Evolutionary conservation across 1,284 basidiomycete genomes (phyloP).

Genomic region (Austroboletus niveus): DNA sequence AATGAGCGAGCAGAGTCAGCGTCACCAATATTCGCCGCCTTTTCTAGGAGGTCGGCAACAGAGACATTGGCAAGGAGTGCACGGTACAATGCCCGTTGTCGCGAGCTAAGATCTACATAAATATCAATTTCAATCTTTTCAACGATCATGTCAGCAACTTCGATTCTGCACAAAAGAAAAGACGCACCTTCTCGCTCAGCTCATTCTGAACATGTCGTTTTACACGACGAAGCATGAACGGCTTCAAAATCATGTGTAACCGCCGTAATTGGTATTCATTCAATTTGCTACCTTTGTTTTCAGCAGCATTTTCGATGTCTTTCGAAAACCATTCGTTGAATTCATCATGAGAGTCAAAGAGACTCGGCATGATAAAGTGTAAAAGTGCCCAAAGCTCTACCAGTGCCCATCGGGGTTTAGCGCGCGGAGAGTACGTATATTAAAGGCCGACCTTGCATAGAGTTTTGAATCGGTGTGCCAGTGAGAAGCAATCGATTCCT

Average conservation of each 20-base stretch:
- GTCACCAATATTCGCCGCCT: conserved; percentile 87
- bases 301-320: conserved; percentile 94
- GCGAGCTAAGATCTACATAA: conserved; percentile 91
- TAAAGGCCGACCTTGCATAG: conserved; percentile 85
- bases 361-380: conserved; percentile 99
- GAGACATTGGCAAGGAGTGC: conserved; percentile 92
- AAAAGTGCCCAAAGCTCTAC: conserved; percentile 98
- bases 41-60: conserved; percentile 90
- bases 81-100: conserved; percentile 92
- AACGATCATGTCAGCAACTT: conserved; percentile 1
- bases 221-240: conserved; percentile 97
- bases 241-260: conserved; percentile 98
- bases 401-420: conserved; percentile 31
- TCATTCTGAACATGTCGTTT: conserved; percentile 99
- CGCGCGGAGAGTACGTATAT: neutral
- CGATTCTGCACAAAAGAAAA: neutral
- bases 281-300: conserved; percentile 87
- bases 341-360: conserved; percentile 99
- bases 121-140: conserved; percentile 93
- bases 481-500: conserved; percentile 94
- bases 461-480: conserved; percentile 99
- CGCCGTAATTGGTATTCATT: conserved; percentile 96
- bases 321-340: conserved; percentile 99
- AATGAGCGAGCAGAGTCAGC: conserved; percentile 88
- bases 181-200: conserved; percentile 91